Conservation (phyloP, 192 early-diverging fungal genomes). For the Rhizoclosmatium globosum region DNA sequence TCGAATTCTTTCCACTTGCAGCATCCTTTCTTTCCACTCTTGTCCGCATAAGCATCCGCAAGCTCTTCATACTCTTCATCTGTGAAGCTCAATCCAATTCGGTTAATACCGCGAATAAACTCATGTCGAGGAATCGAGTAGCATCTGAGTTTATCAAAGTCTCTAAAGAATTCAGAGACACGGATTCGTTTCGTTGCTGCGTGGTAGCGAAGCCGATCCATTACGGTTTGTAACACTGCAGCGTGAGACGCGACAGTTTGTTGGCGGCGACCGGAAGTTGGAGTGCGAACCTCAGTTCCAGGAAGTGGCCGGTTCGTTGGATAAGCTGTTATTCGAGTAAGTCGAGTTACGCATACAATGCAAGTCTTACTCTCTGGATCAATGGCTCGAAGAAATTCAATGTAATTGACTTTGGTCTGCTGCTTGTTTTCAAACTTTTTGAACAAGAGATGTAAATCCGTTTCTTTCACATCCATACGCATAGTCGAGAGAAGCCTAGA, state of each 20-base stretch:
- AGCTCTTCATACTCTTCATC: slow-evolving; percentile 48
- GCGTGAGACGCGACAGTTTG: neutral
- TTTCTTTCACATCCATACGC: slow-evolving; percentile 57
- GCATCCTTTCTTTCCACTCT: slow-evolving; percentile 28
- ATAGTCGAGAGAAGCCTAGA: slow-evolving; percentile 56
- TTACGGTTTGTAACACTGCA: slow-evolving; percentile 21
- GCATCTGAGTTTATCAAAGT: slow-evolving; percentile 63
- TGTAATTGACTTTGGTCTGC: slow-evolving; percentile 59
- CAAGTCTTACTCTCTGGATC: slow-evolving; percentile 57
- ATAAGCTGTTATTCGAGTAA: neutral
- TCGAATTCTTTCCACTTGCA: slow-evolving; percentile 62
- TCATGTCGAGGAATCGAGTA: slow-evolving; percentile 59
- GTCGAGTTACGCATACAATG: neutral
- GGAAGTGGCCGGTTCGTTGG: neutral
- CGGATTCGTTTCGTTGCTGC: slow-evolving; percentile 54
- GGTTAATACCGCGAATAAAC: slow-evolving; percentile 60
- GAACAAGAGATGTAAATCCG: slow-evolving; percentile 61
- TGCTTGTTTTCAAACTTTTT: slow-evolving; percentile 55
- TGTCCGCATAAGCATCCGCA: slow-evolving; percentile 52
- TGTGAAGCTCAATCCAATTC: slow-evolving; percentile 50
- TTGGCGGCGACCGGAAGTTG: slow-evolving; percentile 9
- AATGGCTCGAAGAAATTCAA: slow-evolving; percentile 58
- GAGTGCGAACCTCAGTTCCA: no score
- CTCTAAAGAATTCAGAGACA: slow-evolving; percentile 62
- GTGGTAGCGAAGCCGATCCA: slow-evolving; percentile 45